Percentiles rank a stretch among this genome's conserved stretches.
Conservation (phyloP, 495 filamentous ascomycete genomes). For the Aspergillus homomorphus region DNA sequence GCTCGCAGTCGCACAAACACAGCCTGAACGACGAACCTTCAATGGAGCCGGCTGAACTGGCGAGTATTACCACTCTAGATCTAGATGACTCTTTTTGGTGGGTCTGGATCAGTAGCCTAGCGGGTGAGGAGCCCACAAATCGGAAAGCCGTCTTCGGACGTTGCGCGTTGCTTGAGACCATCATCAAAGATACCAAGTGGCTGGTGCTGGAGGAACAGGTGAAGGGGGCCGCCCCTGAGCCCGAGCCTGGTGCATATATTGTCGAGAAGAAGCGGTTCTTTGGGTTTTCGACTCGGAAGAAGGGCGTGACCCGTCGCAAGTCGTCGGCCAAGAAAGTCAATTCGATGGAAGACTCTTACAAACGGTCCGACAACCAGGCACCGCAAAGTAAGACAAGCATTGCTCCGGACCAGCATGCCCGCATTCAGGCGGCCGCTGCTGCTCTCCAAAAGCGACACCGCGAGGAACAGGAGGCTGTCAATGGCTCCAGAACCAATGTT, state of each 20-base stretch:
- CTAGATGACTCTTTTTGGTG: conserved; percentile 98
- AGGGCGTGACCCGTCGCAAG: conserved; percentile 63
- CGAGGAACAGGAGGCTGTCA: conserved; percentile 50
- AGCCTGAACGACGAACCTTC: conserved; percentile 58
- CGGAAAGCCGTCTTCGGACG: conserved; percentile 92
- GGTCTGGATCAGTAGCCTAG: conserved; percentile 98
- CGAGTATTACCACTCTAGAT: conserved; percentile 81
- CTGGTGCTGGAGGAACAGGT: conserved; percentile 94
- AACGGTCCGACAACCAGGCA: conserved; percentile 43
- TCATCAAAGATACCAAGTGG: conserved; percentile 79
- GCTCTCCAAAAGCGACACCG: conserved; percentile 69
- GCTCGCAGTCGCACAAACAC: conserved; percentile 82
- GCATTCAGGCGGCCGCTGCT: conserved; percentile 84
- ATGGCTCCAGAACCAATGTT: conserved; percentile 26
- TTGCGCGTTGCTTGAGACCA: conserved; percentile 87
- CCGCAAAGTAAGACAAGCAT: conserved; percentile 81
- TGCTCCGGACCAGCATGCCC: conserved; percentile 86
- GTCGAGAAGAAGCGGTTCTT: conserved; percentile 93
- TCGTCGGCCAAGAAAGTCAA: conserved; percentile 55
- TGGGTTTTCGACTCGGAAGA: conserved; percentile 72
- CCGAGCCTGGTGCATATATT: conserved; percentile 80
- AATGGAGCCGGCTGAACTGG: conserved; percentile 88
- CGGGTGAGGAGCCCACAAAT: conserved; percentile 76
- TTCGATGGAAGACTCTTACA: conserved; percentile 51
- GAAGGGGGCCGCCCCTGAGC: conserved; percentile 84